Base-by-base conservation (phyloP, 2,329 filamentous ascomycete genomes). In the Colletotrichum spinosum region DNA sequence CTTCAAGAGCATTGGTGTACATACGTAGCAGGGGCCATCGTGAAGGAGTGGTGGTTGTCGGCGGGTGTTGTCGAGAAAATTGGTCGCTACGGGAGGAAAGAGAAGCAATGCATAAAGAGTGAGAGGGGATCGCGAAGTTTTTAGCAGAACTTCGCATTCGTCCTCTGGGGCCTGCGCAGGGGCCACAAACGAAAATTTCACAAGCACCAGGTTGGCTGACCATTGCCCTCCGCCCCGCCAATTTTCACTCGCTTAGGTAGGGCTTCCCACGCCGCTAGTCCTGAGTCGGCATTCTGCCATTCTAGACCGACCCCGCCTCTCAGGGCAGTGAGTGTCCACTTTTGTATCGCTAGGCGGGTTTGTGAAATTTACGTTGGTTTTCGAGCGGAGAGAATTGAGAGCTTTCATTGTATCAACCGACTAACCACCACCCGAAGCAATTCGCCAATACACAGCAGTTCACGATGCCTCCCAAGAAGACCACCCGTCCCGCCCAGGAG, bases 401-500 rank as follows among this genome's bases (percentile, higher is more conserved):
- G 52, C 55, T 52, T 54, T 34, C 42, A 60, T 53, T 34, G 59
- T 48, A 55, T 50, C 56, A 53, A 35, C 65, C 55, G 65, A 54
- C 58, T 63, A 66, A 69, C 66, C 69, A 72, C 70, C 72, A 71
- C 59, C 25, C 69, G 67, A 72, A 71, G 68, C 67, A 71, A 69
- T 74, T 76, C 62, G 68, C 55, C 60, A 63, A 63, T 4, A 66
- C 42, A 50, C 63, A 67, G 71, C 77, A 77, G 77, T 82, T 25
- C 87, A 92, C 84, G 81, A 98, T 98, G 95, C 61, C 67, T 59
- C 86, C 94, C 84, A 94, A 94, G 83, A 97, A 97, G 90, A 94
- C 95, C 88, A 90, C 90, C 83, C 88, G 91, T 81, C 90, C 92
- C 78, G 88, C 89, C 77, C 90, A 95, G 87, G 96, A 98, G 91